Percentiles rank a stretch among this genome's conserved stretches.
Evolutionary conservation across 2,329 filamentous ascomycete species (phyloP).

Genomic region (Epichloe bromicola): DNA sequence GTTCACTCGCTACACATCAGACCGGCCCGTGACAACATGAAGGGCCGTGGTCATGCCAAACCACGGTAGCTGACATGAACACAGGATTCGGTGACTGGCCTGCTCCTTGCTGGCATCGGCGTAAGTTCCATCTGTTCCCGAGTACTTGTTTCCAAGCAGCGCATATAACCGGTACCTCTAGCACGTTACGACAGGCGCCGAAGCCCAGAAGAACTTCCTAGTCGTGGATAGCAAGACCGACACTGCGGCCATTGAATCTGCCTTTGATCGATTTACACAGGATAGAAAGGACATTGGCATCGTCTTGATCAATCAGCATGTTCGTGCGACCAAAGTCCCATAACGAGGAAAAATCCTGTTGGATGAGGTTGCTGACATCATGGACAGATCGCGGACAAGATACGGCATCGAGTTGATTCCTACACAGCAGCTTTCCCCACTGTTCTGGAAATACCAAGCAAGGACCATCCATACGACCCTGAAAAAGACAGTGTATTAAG

Average conservation of each 20-base stretch:
- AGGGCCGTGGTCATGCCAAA: not conserved
- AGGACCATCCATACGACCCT: conserved; percentile 97
- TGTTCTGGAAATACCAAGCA: conserved; percentile 91
- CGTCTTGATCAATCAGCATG: conserved; percentile 94
- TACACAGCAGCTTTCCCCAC: conserved; percentile 95
- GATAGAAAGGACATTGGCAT: conserved; percentile 95
- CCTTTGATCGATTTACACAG: conserved; percentile 79
- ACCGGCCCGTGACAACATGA: not conserved
- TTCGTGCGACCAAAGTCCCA: conserved; percentile 27
- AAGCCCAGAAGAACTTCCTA: conserved; percentile 93
- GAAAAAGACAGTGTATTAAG: conserved; percentile 97
- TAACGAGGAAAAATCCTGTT: not conserved
- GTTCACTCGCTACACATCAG: conserved; percentile 6
- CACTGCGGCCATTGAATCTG: conserved; percentile 70
- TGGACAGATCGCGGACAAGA: conserved; percentile 75
- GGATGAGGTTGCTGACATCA: not conserved
- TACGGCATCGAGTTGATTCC: conserved; percentile 78
- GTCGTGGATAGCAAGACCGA: conserved; percentile 94
- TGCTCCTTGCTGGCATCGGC: conserved; percentile 89
- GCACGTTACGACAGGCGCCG: conserved; percentile 83
- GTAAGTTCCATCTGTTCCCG: conserved; percentile 35
- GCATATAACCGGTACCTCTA: conserved; percentile 21
- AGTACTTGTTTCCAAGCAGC: not conserved
- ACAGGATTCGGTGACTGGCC: conserved; percentile 89
- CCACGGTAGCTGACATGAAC: conserved; percentile 16